A percentile compares a stretch with the other conserved stretches of the same genome.
Evolutionary conservation across 164 flowering plant genomes (phyloP).

Genomic region (Stephania cephalantha): DNA sequence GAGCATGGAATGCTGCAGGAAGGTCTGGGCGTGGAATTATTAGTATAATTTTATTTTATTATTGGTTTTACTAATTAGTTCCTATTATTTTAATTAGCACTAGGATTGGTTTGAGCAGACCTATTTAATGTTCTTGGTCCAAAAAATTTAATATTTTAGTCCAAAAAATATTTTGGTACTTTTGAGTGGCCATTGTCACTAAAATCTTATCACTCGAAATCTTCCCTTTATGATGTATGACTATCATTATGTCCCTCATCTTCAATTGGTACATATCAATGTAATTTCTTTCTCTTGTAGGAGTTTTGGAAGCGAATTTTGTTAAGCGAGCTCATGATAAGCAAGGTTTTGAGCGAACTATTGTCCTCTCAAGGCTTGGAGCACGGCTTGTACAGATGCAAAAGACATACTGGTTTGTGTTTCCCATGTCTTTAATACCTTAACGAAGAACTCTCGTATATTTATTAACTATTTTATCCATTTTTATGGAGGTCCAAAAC

Average conservation of each 20-base stretch:
- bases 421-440: not conserved
- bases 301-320: slow-evolving; percentile 95
- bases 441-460: not conserved
- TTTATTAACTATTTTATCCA: not conserved
- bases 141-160: too few species aligned
- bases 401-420: slow-evolving; percentile 69
- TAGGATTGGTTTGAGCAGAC: too few species aligned
- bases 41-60: slow-evolving; percentile 33
- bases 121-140: too few species aligned
- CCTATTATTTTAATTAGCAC: not conserved
- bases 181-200: too few species aligned
- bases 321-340: slow-evolving; percentile 99
- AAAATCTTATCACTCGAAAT: too few species aligned
- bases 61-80: not conserved
- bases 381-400: slow-evolving; percentile 58
- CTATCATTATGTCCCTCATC: too few species aligned
- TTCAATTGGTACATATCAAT: not conserved
- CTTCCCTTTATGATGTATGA: too few species aligned
- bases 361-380: slow-evolving; percentile 81
- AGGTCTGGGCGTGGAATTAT: slow-evolving; percentile 97
- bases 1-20: slow-evolving; percentile 71
- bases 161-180: not conserved
- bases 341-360: slow-evolving; percentile 97
- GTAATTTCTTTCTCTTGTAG: slow-evolving; percentile 27
- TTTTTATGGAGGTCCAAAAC: slow-evolving; percentile 36